Evolutionary conservation across 306 rosid genomes (phyloP), one percentile per base, ranked within the genome.

Genomic region (Rosa lucieae): DNA sequence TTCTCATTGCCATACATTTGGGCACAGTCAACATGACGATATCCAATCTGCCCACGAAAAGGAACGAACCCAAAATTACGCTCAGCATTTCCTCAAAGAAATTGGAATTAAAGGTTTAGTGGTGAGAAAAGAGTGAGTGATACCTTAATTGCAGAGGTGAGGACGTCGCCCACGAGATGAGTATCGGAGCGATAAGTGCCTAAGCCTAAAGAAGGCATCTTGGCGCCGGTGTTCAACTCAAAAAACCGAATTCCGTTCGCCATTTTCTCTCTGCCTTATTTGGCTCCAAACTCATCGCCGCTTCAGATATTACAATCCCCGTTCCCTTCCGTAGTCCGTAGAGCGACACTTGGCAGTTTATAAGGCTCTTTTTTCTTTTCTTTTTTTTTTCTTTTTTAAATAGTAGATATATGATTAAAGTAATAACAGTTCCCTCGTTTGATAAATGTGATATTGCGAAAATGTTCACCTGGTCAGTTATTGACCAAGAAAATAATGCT

Each of bases 141-240:
- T 53, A 93, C 97, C 85, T 87, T 84, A 53, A 89, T 35, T 72
- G 96, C 97, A 29, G 88, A 70, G 62, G 88, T 17, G 47, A 94
- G 61, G 12, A 90, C 89, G 9, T 83, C 78, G 21, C 78, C 84
- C 51, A 92, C 76, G 61, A 88, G 72, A 15, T 89, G 90, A 56
- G 89, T 88, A 15, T 78, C 80, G 69, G 92, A 84, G 42, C 56
- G 92, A 87, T 90, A 90, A 1, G 98, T 94, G 26, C 98, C 98
- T 47, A 94, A 83, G 21, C 92, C 96, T 3, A 92, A 78, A 0
- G 92, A 92, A 40, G 97, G 97, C 1, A 94, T 92, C 77, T 88
- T 89, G 20, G 98, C 94, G 0, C 93, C 96, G 13, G 92, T 94
- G 77, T 92, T 92, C 81, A 94, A 49, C 74, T 87, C 78, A 52